Base-by-base conservation (phyloP, 768 basidiomycete genomes). In the Lactifluus volemus region DNA sequence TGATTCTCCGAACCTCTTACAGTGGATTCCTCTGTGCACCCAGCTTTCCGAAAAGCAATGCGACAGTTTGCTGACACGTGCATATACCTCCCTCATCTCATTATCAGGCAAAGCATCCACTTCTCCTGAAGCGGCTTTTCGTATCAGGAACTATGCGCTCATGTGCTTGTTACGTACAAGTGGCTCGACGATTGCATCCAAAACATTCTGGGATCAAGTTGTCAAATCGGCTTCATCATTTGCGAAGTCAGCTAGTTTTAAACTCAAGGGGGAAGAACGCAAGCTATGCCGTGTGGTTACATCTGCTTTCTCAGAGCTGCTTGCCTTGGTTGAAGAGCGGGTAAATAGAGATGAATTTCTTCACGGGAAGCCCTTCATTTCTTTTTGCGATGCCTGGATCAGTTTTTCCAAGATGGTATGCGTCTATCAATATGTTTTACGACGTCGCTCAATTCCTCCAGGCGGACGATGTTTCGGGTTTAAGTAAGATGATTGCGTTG, bases 381-480 rank as follows among this genome's bases (percentile, higher is more conserved):
- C 75, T 8, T 81, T 87, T 69, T 89, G 88, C 68, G 87, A 91
- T 64, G 83, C 81, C 56, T 89, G 89, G 84, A 78, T 83, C 65
- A 74, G 72, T 19, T 81, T 89, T 64, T 87, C 89, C 0, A 82
- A 81, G 67, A 77, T 77, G 74, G 89, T 86, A 51, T 59, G 77
- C 71, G 0, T 32, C 32, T 38, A 48, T 29, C 9, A 15, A 19
- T 25, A 47, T 12, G 30, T 5, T 34, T 51, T 53, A 30, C 25
- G 29, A 15, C 57, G 58, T 32, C 65, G 44, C 29, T 55, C 25
- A 57, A 47, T 32, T 38, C 38, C 10, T 58, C 21, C 59, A 85
- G 84, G 76, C 72, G 2, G 77, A 78, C 12, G 80, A 84, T 69
- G 71, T 81, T 32, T 67, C 32, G 14, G 58, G 57, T 3, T 48